Conservation (phyloP, 495 filamentous ascomycete species). For the Evansstolkia leycettana region DNA sequence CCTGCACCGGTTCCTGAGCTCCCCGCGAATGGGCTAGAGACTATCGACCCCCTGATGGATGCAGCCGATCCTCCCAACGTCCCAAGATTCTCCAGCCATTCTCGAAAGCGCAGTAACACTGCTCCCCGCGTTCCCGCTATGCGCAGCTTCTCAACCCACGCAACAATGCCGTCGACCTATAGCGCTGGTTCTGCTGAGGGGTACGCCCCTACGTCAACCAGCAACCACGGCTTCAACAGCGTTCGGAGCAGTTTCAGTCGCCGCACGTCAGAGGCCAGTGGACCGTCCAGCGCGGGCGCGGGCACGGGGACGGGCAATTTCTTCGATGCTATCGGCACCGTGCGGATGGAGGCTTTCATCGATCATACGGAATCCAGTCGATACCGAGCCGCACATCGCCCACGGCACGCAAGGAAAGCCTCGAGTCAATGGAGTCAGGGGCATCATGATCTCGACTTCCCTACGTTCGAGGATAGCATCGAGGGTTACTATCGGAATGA, state of each 20-base stretch:
- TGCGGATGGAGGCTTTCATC: slow-evolving; percentile 92
- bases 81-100: slow-evolving; percentile 62
- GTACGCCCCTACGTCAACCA: slow-evolving; percentile 20
- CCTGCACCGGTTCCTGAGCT: slow-evolving; percentile 23
- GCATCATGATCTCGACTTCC: slow-evolving; percentile 20
- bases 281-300: slow-evolving; percentile 7
- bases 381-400: slow-evolving; percentile 9
- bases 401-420: slow-evolving; percentile 20
- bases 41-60: slow-evolving; percentile 18
- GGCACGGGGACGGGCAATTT: slow-evolving; percentile 21
- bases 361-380: slow-evolving; percentile 27
- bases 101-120: slow-evolving; percentile 76
- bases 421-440: slow-evolving; percentile 26
- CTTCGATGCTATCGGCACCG: slow-evolving; percentile 67
- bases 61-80: slow-evolving; percentile 71
- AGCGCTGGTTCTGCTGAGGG: slow-evolving; percentile 46
- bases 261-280: slow-evolving; percentile 33
- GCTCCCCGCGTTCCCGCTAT: slow-evolving; percentile 61
- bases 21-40: slow-evolving; percentile 11
- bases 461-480: slow-evolving; percentile 16
- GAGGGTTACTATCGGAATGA: slow-evolving; percentile 23
- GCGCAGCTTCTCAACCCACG: slow-evolving; percentile 61
- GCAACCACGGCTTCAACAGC: slow-evolving; percentile 17
- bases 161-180: slow-evolving; percentile 27
- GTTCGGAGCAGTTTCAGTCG: slow-evolving; percentile 30